Evolutionary conservation across 805 yeast species (phyloP), one percentile per base, ranked within the genome.

Genomic region (Saccharomyces cerevisiae): DNA sequence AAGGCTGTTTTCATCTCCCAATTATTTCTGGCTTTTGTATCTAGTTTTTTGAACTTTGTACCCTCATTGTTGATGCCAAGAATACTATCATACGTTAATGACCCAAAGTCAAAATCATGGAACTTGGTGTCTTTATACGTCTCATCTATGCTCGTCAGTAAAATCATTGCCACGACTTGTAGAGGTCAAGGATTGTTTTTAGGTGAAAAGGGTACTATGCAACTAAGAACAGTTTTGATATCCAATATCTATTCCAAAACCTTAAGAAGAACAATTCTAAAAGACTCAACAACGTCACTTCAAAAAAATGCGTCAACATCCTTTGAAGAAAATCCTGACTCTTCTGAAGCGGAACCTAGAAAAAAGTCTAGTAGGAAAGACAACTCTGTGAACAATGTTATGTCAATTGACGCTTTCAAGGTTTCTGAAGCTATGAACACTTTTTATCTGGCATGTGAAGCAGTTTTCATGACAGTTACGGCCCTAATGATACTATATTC

Each of bases 391-490:
- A 51, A 29, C 17, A 46, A 51, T 21, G n/a, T 50, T 2, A 50
- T 50, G 52, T 41, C 52, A 3, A 31, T 46, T 4, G 53, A 46
- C 30, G 53, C 50, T 46, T 46, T 46, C 29, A 51, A 31, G 28
- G 49, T 51, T n/a, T 27, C 53, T 14, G 53, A 29, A 17, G 32
- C 30, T 46, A 21, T 24, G 27, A n/a, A 46, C n/a, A 46, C 50
- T 46, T 21, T 47, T 26, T 43, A 51, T 22, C 21, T 8, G 36
- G 48, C 36, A 13, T 26, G 31, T 26, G 53, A 46, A 47, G 50
- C 50, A 13, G 6, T 24, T 14, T 46, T 46, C 28, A 46, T 51
- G 50, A 30, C 48, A 24, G 3, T 47, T 17, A 46, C 47, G 27
- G 53, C 50, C 2, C 21, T 51, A 21, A 17, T 10, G 9, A 22